Evolutionary conservation across 441 rosid genomes (phyloP).

Genomic region (Gossypium davidsonii): DNA sequence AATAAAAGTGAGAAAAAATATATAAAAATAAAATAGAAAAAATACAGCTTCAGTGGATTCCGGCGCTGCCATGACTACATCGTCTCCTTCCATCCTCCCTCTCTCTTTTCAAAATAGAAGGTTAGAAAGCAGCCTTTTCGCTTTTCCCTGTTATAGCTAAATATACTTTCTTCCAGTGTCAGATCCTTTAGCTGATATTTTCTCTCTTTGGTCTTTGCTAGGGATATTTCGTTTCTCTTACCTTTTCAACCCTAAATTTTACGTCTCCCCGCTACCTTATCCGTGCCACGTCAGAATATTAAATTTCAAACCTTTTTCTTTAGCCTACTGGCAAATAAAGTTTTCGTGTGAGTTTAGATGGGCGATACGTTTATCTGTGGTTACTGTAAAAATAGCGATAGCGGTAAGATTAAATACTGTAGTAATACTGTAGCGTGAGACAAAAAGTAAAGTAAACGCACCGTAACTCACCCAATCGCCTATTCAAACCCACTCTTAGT

Average conservation of each 20-base stretch:
- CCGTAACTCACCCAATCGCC: too few relatives aligned
- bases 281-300: neutral
- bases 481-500: too few relatives aligned
- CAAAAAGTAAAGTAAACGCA: too few relatives aligned
- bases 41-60: conserved; percentile 12
- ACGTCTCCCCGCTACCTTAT: neutral
- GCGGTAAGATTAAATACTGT: too few relatives aligned
- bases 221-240: neutral
- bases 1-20: neutral
- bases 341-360: too few relatives aligned
- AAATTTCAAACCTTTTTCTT: neutral
- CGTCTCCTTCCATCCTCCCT: conserved; percentile 12
- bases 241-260: neutral
- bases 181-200: neutral
- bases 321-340: too few relatives aligned
- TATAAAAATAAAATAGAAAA: neutral
- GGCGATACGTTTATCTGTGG: too few relatives aligned
- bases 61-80: conserved; percentile 7
- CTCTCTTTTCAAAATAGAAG: neutral
- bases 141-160: neutral
- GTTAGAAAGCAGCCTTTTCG: neutral
- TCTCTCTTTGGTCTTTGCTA: neutral
- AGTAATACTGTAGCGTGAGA: too few relatives aligned
- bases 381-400: too few relatives aligned
- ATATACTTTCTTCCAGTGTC: neutral